A percentile compares a stretch with the other conserved stretches of the same genome.
Conservation (phyloP, 257 asterid genomes). For the Gentiana straminea region DNA sequence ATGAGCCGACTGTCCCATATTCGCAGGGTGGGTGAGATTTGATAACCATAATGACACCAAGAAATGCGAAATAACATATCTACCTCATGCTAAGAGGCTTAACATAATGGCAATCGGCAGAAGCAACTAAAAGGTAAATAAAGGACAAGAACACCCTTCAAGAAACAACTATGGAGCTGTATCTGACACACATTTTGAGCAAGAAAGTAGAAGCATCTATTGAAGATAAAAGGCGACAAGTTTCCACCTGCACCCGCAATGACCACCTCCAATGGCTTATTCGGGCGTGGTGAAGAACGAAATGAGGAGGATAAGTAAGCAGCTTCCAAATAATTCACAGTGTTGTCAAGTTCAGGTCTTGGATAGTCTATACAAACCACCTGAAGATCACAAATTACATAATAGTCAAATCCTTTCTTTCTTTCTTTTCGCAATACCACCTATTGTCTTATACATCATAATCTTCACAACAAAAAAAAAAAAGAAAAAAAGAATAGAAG, state of each 20-base stretch:
- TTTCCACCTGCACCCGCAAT: slow-evolving; percentile 92
- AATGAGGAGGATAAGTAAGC: slow-evolving; percentile 70
- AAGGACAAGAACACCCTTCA: background rate
- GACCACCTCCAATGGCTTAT: slow-evolving; percentile 66
- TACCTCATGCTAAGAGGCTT: background rate
- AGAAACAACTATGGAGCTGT: too few relatives aligned
- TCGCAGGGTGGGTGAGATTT: background rate
- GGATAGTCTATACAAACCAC: slow-evolving; percentile 89
- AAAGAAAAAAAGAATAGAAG: slow-evolving; percentile 3
- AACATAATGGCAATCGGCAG: background rate
- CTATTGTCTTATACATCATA: background rate
- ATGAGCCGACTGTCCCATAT: background rate
- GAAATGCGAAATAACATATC: background rate
- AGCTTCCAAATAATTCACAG: slow-evolving; percentile 79
- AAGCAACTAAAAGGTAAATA: background rate
- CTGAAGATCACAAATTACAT: slow-evolving; percentile 25
- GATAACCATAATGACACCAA: background rate
- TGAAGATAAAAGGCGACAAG: background rate
- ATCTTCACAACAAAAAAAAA: slow-evolving; percentile 5
- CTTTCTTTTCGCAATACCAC: background rate
- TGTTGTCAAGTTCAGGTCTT: slow-evolving; percentile 73
- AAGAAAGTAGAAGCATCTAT: background rate
- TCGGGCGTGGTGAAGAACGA: slow-evolving; percentile 55
- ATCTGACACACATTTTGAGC: too few relatives aligned
- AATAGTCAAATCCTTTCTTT: too few relatives aligned